Conservation (phyloP, 371 early-diverging fungal genomes). For the Mucor indicus region DNA sequence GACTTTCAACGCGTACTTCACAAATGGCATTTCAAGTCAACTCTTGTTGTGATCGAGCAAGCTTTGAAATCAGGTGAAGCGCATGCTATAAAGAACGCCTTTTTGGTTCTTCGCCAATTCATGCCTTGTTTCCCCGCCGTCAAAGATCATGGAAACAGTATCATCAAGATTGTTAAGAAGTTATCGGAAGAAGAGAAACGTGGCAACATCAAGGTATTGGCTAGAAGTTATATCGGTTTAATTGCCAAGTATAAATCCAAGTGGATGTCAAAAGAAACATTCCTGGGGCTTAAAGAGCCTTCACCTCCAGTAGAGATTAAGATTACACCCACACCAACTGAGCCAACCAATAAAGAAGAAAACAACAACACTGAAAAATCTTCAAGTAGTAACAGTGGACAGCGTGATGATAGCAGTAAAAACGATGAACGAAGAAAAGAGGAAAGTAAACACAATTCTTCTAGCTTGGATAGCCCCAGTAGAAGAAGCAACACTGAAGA, state of each 20-base stretch:
- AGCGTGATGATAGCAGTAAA: not conserved
- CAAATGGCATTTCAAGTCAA: conserved; percentile 77
- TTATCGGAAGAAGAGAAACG: conserved; percentile 31
- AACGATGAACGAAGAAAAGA: conserved; percentile 1
- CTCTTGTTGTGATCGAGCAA: conserved; percentile 36
- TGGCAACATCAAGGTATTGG: conserved; percentile 42
- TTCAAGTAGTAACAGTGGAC: not conserved
- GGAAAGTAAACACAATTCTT: not conserved
- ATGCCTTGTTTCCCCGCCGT: conserved; percentile 62
- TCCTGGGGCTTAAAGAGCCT: conserved; percentile 21
- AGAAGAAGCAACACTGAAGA: not conserved
- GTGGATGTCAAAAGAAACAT: conserved; percentile 31
- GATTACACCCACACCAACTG: conserved; percentile 1
- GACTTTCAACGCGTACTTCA: conserved; percentile 72
- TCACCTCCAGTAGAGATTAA: conserved; percentile 15
- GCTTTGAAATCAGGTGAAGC: conserved; percentile 64
- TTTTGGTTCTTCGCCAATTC: conserved; percentile 67
- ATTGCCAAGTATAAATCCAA: conserved; percentile 30
- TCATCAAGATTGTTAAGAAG: conserved; percentile 28
- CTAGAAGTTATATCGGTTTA: conserved; percentile 33
- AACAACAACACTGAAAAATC: not conserved
- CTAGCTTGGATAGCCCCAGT: too few relatives aligned
- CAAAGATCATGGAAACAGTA: conserved; percentile 47
- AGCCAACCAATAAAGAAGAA: too few relatives aligned
- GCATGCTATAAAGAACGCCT: conserved; percentile 72